Percentiles rank a stretch among this genome's conserved stretches.
Conservation (phyloP, 805 yeast genomes). For the Saccharomycopsis olivae region DNA sequence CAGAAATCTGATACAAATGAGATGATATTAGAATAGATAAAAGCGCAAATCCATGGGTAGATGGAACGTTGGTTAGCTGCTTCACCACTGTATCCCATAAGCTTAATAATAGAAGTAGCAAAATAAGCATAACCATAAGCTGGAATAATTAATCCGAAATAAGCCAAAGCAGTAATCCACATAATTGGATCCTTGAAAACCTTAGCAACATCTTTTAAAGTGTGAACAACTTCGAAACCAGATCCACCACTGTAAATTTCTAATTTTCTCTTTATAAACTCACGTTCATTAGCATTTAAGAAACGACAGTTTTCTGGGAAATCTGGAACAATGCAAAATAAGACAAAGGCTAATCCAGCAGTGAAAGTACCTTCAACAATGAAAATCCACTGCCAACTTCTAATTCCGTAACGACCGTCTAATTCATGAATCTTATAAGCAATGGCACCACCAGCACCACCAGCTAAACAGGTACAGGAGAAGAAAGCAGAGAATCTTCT, state of each 20-base stretch:
- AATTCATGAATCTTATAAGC: constrained; percentile 55
- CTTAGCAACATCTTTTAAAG: constrained; percentile 32
- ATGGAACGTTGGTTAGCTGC: constrained; percentile 73
- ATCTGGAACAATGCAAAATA: constrained; percentile 47
- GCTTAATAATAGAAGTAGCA: constrained; percentile 53
- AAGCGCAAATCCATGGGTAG: constrained; percentile 76
- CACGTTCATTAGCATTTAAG: constrained; percentile 40
- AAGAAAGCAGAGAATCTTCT: constrained; percentile 61
- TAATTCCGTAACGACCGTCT: constrained; percentile 31
- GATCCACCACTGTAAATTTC: constrained; percentile 42
- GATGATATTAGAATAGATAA: constrained; percentile 51
- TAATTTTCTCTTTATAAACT: constrained; percentile 47
- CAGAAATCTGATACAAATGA: constrained; percentile 53
- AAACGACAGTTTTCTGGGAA: constrained; percentile 62
- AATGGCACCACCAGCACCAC: constrained; percentile 69
- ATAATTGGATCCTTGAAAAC: constrained; percentile 53
- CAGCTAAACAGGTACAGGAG: constrained; percentile 62
- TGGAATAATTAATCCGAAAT: constrained; percentile 61
- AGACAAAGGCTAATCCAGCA: constrained; percentile 25
- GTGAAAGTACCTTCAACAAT: constrained; percentile 37
- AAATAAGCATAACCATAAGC: constrained; percentile 69
- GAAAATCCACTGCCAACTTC: constrained; percentile 44
- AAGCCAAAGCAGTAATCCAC: constrained; percentile 47
- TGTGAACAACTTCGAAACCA: constrained; percentile 37
- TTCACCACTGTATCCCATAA: constrained; percentile 57